These are phyloP conservation scores for Corylus avellana DNA, from an alignment of 306 rosid genomes.

Conservation along the genomic window DNA sequence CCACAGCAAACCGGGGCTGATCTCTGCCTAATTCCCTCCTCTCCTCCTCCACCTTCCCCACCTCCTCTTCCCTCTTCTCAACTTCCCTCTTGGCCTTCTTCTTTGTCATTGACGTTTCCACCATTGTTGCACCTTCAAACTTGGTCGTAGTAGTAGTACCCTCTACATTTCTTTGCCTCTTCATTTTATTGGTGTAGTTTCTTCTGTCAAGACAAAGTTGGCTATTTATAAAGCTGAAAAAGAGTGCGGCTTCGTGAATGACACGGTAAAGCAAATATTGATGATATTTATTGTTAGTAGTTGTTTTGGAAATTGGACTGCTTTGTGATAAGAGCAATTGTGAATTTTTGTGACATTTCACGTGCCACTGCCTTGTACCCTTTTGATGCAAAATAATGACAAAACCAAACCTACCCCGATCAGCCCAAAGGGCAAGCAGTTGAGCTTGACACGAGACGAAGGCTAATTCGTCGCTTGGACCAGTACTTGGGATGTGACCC, in stretches of 20 bases:
- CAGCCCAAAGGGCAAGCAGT: conserved; percentile 13
- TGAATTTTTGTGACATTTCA: conserved; percentile 3
- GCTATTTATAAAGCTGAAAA: neutral
- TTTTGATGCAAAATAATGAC: neutral
- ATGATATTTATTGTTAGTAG: neutral
- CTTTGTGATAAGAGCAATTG: neutral
- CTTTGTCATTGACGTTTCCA: conserved; percentile 21
- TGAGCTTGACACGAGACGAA: conserved; percentile 3
- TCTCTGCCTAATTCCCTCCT: conserved; percentile 23
- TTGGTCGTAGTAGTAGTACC: conserved; percentile 19
- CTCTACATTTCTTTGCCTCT: conserved; percentile 54
- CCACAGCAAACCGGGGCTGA: neutral
- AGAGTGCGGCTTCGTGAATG: conserved; percentile 4
- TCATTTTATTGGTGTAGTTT: conserved; percentile 30
- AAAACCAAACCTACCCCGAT: neutral
- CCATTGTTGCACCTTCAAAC: conserved; percentile 29
- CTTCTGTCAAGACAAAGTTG: neutral
- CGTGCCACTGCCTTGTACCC: conserved; percentile 17
- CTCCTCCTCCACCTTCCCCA: conserved; percentile 2
- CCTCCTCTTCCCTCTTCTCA: conserved; percentile 20
- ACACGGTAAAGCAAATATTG: conserved; percentile 14
- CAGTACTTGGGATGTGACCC: no score
- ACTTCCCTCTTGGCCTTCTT: conserved; percentile 44
- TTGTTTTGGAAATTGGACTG: conserved; percentile 10
- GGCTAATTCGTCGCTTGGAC: neutral